Conservation (phyloP, 2,329 filamentous ascomycete species). For the Fusarium fracticaudum region DNA sequence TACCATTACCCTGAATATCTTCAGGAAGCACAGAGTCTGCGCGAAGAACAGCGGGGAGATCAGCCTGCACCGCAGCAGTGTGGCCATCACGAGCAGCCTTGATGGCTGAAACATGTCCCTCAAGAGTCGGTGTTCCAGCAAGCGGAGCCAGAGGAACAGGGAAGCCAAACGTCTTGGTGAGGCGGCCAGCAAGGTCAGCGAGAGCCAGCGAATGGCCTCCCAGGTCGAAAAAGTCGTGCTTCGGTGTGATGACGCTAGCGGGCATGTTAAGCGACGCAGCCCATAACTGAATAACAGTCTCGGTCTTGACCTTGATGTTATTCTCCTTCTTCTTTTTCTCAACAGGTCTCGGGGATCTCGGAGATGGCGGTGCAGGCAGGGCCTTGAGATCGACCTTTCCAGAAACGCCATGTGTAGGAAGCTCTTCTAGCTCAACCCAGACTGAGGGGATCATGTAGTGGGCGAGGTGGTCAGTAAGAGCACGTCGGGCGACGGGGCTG, state of each 20-base stretch:
- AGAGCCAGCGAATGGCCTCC: slow-evolving; percentile 82
- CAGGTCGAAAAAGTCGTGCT: slow-evolving; percentile 83
- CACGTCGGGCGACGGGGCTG: slow-evolving; percentile 73
- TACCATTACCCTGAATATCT: slow-evolving; percentile 69
- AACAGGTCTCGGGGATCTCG: slow-evolving; percentile 54
- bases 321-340: slow-evolving; percentile 57
- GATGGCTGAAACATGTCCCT: slow-evolving; percentile 78
- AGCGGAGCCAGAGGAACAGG: slow-evolving; percentile 76
- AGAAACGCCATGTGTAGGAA: slow-evolving; percentile 81
- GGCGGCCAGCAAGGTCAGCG: slow-evolving; percentile 77
- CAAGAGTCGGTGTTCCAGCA: slow-evolving; percentile 75
- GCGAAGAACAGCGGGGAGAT: slow-evolving; percentile 74
- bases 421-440: slow-evolving; percentile 76
- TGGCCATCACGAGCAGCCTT: slow-evolving; percentile 76
- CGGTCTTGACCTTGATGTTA: slow-evolving; percentile 71
- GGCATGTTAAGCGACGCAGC: slow-evolving; percentile 75
- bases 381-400: slow-evolving; percentile 80
- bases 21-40: slow-evolving; percentile 74
- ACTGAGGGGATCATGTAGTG: slow-evolving; percentile 86
- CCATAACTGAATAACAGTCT: slow-evolving; percentile 77
- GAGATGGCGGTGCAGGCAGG: slow-evolving; percentile 71
- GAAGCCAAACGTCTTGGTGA: slow-evolving; percentile 77
- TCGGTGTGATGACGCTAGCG: slow-evolving; percentile 68
- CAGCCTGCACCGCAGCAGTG: slow-evolving; percentile 78
- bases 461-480: slow-evolving; percentile 72